A percentile compares a stretch with the other conserved stretches of the same genome.
Conservation (phyloP, 345 rosid genomes). For the Hypericum androsaemum region DNA sequence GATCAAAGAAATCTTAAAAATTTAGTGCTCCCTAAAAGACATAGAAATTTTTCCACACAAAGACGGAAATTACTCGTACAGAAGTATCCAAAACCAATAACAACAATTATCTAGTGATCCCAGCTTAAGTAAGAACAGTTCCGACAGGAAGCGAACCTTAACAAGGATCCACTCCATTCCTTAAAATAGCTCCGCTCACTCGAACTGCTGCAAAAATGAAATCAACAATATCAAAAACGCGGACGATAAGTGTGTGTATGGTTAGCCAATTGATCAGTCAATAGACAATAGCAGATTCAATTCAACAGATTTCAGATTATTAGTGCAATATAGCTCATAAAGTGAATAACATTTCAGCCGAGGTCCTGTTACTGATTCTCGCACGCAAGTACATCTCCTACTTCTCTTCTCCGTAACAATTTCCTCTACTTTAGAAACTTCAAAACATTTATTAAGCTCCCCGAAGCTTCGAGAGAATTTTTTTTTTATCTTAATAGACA, state of each 20-base stretch:
- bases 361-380: neutral
- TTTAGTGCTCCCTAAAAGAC: neutral
- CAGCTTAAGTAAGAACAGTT: neutral
- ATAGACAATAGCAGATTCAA: no score
- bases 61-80: no score
- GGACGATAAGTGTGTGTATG: neutral
- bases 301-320: no score
- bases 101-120: neutral
- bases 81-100: neutral
- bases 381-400: neutral
- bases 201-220: constrained; percentile 37
- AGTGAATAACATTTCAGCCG: neutral
- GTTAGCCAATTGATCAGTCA: neutral
- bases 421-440: no score
- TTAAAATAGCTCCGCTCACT: constrained; percentile 26
- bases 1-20: neutral
- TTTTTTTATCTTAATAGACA: no score
- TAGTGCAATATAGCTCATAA: neutral
- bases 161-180: constrained; percentile 23
- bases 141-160: constrained; percentile 34
- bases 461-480: no score
- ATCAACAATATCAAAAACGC: constrained; percentile 4
- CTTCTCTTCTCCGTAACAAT: no score
- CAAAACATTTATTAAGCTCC: no score
- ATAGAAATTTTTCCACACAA: constrained; percentile 4